phyloP scores from a whole-genome alignment of 2,329 filamentous ascomycete species.

The Talaromyces rugulosus region DNA sequence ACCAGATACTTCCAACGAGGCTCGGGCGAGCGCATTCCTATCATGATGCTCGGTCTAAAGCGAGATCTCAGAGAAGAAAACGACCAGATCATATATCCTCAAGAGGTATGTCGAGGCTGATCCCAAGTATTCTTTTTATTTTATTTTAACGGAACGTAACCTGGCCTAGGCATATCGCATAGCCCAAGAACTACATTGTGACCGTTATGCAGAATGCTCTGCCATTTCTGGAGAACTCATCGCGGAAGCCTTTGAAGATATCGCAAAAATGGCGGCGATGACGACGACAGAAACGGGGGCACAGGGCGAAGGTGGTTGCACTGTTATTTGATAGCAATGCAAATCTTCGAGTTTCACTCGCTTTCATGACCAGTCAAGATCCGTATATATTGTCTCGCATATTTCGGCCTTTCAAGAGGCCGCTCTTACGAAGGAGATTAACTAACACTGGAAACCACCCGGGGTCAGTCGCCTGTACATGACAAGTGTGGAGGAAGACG shows the following conservation, averaged over 20 bases:
- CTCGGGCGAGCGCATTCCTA: conserved; percentile 45
- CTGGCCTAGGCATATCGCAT: conserved; percentile 46
- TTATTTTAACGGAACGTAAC: not conserved
- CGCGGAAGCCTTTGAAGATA: conserved; percentile 57
- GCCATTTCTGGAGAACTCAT: conserved; percentile 58
- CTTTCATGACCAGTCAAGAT: not conserved
- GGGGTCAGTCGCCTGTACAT: not conserved
- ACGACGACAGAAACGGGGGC: conserved; percentile 54
- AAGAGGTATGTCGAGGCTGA: conserved; percentile 29
- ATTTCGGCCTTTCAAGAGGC: not conserved
- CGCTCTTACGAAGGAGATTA: no score
- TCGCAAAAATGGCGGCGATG: conserved; percentile 55
- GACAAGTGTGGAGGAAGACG: not conserved
- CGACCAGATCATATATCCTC: conserved; percentile 39
- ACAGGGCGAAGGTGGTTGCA: conserved; percentile 42
- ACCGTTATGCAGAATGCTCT: conserved; percentile 61
- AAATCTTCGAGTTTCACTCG: not conserved
- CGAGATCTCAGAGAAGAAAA: conserved; percentile 51
- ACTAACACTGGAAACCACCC: not conserved
- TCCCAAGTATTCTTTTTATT: not conserved
- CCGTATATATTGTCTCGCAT: not conserved
- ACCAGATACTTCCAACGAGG: conserved; percentile 48
- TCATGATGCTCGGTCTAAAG: conserved; percentile 58
- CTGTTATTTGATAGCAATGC: conserved; percentile 31
- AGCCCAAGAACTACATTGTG: conserved; percentile 57